phyloP scores from a whole-genome alignment of 176 grass and related monocot species.

The Phoenix dactylifera region DNA sequence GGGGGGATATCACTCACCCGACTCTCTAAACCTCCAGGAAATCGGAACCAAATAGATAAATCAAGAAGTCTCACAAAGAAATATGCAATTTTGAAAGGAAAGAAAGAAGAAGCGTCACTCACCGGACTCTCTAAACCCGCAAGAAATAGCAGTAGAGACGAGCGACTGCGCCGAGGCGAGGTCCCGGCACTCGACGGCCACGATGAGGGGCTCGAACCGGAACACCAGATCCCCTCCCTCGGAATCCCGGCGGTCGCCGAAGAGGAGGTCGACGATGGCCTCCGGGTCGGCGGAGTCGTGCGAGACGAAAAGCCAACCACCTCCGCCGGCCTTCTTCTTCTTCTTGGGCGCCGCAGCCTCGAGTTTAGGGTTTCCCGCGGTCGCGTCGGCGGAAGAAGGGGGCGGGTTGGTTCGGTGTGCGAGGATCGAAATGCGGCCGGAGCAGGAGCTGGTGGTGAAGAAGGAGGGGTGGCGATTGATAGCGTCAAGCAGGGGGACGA shows the following conservation, averaged over 20 bases:
- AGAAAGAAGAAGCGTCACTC: constrained; percentile 1
- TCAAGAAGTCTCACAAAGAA: no score
- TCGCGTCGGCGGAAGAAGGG: neutral
- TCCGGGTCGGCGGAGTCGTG: constrained; percentile 68
- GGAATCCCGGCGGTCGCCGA: constrained; percentile 20
- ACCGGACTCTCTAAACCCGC: constrained; percentile 90
- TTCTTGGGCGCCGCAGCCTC: constrained; percentile 5
- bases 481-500: constrained; percentile 48
- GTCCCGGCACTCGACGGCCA: constrained; percentile 82
- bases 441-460: constrained; percentile 97
- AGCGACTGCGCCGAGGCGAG: constrained; percentile 34
- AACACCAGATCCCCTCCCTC: constrained; percentile 55
- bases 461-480: constrained; percentile 59
- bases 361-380: neutral
- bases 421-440: constrained; percentile 83
- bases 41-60: no score
- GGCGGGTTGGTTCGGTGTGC: constrained; percentile 25
- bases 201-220: constrained; percentile 87
- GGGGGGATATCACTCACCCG: no score
- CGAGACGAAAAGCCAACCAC: constrained; percentile 75
- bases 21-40: no score
- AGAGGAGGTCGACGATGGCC: constrained; percentile 43
- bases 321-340: constrained; percentile 71
- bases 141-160: constrained; percentile 45
- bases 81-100: neutral